These are phyloP conservation scores for Chaetoscypha palmicola DNA, from an alignment of 2,329 filamentous ascomycete species.

Conservation along the genomic window DNA sequence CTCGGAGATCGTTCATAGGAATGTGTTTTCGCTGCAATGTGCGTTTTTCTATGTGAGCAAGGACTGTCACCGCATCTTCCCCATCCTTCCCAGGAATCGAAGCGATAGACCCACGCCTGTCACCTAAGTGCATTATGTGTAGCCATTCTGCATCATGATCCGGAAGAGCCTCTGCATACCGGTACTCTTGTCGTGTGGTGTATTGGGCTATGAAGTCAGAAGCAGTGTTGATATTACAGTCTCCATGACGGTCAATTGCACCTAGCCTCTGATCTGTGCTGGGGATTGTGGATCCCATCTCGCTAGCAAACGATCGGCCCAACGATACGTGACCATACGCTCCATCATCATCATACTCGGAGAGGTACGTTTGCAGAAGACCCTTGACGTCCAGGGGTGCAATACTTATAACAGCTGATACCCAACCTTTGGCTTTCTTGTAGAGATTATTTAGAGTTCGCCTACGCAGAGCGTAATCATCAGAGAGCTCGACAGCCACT, in stretches of 20 bases:
- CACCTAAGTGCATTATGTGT: conserved; percentile 50
- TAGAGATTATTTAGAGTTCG: conserved; percentile 73
- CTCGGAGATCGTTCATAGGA: conserved; percentile 66
- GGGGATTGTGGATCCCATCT: conserved; percentile 84
- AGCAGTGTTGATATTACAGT: conserved; percentile 76
- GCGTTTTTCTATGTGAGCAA: conserved; percentile 66
- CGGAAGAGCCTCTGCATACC: conserved; percentile 70
- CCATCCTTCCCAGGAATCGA: conserved; percentile 48
- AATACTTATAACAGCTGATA: conserved; percentile 70
- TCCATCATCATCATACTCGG: conserved; percentile 87
- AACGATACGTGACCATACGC: conserved; percentile 87
- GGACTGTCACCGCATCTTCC: conserved; percentile 53
- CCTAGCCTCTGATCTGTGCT: conserved; percentile 77
- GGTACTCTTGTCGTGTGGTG: conserved; percentile 91
- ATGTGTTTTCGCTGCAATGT: conserved; percentile 63
- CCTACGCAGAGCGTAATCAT: conserved; percentile 79
- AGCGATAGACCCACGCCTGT: conserved; percentile 33
- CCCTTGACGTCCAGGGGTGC: conserved; percentile 93
- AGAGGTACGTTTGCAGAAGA: conserved; percentile 89
- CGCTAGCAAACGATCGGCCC: conserved; percentile 86
- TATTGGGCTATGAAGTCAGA: conserved; percentile 97
- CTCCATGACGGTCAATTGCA: conserved; percentile 69
- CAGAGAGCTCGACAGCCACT: conserved; percentile 83
- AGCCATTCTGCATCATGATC: conserved; percentile 62
- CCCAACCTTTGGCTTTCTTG: conserved; percentile 71